These are phyloP conservation scores for Cyathus striatus DNA, from an alignment of 768 basidiomycete species.

Conservation along the genomic window DNA sequence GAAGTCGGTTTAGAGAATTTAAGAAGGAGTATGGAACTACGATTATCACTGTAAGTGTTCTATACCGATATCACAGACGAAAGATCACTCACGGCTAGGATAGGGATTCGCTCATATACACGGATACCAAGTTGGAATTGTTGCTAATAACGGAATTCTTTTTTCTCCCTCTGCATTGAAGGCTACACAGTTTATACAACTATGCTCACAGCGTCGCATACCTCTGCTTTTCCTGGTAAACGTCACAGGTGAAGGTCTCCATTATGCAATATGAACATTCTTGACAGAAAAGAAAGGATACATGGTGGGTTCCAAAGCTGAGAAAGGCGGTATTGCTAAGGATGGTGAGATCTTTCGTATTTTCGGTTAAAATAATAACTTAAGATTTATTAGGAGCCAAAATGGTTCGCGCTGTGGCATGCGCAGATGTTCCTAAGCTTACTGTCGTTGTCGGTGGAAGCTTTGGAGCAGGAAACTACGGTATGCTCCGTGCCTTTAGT, in stretches of 20 bases:
- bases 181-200: constrained; percentile 91
- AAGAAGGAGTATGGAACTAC: constrained; percentile 94
- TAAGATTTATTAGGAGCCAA: constrained; percentile 55
- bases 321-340: constrained; percentile 91
- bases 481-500: constrained; percentile 29
- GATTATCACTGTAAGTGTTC: constrained; percentile 68
- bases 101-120: constrained; percentile 89
- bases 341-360: constrained; percentile 46
- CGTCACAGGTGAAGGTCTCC: constrained; percentile 59
- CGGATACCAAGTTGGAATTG: constrained; percentile 86
- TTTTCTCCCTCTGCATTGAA: constrained; percentile 93
- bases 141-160: constrained; percentile 92
- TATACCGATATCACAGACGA: neutral
- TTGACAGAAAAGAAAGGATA: constrained; percentile 43
- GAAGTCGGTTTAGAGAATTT: constrained; percentile 89
- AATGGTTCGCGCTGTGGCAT: constrained; percentile 94
- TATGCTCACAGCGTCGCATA: constrained; percentile 88
- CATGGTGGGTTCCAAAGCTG: constrained; percentile 96
- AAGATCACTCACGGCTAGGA: neutral
- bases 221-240: constrained; percentile 93
- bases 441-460: constrained; percentile 92
- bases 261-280: neutral
- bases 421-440: constrained; percentile 90
- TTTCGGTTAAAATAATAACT: neutral
- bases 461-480: constrained; percentile 95